Evolutionary conservation across 208 protist genomes (phyloP).

Genomic region (Trypanosoma lewisi): DNA sequence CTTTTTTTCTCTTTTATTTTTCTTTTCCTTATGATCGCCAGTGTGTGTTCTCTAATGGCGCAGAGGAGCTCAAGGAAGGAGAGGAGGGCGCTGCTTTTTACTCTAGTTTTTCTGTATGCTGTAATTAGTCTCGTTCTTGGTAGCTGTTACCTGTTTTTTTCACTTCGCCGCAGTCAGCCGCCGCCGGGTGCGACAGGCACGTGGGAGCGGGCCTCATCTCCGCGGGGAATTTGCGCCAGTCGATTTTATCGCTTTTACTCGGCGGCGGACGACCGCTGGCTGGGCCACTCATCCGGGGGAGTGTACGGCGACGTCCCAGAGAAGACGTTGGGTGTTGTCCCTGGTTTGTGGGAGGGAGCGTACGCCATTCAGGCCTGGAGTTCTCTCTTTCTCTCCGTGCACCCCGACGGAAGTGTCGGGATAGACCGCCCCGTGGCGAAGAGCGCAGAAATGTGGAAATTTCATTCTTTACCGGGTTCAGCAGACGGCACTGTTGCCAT

Average conservation of each 20-base stretch:
- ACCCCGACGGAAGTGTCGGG: slow-evolving; percentile 13
- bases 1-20: slow-evolving; percentile 25
- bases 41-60: slow-evolving; percentile 5
- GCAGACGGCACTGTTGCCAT: slow-evolving; percentile 2
- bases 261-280: slow-evolving; percentile 6
- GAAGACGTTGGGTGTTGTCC: slow-evolving; percentile 9
- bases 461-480: slow-evolving; percentile 7
- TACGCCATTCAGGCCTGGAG: slow-evolving; percentile 25
- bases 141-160: neutral
- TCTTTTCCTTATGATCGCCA: neutral
- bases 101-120: slow-evolving; percentile 10
- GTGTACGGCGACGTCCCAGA: slow-evolving; percentile 7
- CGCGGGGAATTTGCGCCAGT: neutral
- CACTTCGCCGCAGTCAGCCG: neutral
- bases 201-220: slow-evolving; percentile 4
- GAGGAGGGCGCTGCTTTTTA: slow-evolving; percentile 3
- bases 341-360: neutral
- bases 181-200: neutral
- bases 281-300: slow-evolving; percentile 16
- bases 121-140: neutral
- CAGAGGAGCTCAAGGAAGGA: neutral
- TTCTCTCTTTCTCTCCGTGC: slow-evolving; percentile 22
- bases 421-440: slow-evolving; percentile 16
- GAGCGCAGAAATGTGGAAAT: slow-evolving; percentile 22
- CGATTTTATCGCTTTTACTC: slow-evolving; percentile 18